A percentile compares a stretch with the other conserved stretches of the same genome.
Evolutionary conservation across 2,329 filamentous ascomycete species (phyloP).

Genomic region (Trichocomaceae sp.): DNA sequence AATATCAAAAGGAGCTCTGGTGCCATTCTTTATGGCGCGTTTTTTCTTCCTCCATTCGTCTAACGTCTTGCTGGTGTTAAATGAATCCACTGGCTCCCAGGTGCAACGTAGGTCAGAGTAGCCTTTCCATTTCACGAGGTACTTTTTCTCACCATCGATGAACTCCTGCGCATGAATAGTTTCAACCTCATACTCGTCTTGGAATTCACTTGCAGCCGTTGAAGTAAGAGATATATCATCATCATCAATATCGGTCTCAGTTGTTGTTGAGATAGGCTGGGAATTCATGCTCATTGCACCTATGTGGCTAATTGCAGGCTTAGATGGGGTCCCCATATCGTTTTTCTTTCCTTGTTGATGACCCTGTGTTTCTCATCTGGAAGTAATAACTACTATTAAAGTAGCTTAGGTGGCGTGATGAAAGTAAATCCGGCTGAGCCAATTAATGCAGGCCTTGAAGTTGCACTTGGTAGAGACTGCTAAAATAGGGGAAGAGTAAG

Average conservation of each 20-base stretch:
- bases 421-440: not conserved
- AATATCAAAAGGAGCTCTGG: slow-evolving; percentile 27
- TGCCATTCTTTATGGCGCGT: slow-evolving; percentile 25
- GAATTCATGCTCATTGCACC: not conserved
- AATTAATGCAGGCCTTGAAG: not conserved
- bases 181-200: slow-evolving; percentile 47
- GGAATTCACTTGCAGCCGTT: slow-evolving; percentile 38
- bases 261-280: not conserved
- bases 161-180: slow-evolving; percentile 12
- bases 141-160: slow-evolving; percentile 34
- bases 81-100: slow-evolving; percentile 45
- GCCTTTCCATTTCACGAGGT: slow-evolving; percentile 59
- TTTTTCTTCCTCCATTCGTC: slow-evolving; percentile 36
- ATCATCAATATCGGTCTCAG: slow-evolving; percentile 32
- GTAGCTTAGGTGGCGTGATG: not conserved
- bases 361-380: not conserved
- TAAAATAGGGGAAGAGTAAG: not conserved
- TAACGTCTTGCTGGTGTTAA: slow-evolving; percentile 34
- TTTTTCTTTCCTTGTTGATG: not conserved
- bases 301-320: not conserved
- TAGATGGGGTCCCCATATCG: not conserved
- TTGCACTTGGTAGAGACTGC: not conserved
- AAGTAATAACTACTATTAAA: not conserved
- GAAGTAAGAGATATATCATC: slow-evolving; percentile 54
- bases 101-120: slow-evolving; percentile 54